A percentile compares a stretch with the other conserved stretches of the same genome.
phyloP scores from a whole-genome alignment of 805 yeast species.

The Spathaspora arborariae region DNA sequence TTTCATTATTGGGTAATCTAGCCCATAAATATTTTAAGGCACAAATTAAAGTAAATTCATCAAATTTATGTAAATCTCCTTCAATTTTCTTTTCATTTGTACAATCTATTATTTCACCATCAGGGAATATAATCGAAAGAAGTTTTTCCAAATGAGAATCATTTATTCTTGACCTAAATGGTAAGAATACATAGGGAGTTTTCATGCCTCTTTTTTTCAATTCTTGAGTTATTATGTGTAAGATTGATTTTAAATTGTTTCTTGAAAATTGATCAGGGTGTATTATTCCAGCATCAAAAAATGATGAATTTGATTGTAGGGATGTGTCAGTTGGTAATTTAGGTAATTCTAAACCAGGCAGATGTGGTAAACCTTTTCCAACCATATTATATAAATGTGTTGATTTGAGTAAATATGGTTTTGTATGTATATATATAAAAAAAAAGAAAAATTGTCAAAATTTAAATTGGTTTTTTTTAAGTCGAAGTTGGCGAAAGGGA shows the following conservation, averaged over 20 bases:
- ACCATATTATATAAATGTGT: background rate
- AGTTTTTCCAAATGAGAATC: constrained; percentile 58
- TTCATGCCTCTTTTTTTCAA: constrained; percentile 66
- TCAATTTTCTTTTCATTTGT: constrained; percentile 36
- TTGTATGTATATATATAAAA: background rate
- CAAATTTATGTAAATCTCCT: constrained; percentile 43
- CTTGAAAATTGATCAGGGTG: constrained; percentile 47
- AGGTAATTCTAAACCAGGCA: constrained; percentile 8
- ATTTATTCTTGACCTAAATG: constrained; percentile 68
- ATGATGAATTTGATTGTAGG: background rate
- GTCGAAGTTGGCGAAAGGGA: background rate
- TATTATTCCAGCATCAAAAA: constrained; percentile 9
- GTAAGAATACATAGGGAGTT: constrained; percentile 70
- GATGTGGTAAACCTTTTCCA: background rate
- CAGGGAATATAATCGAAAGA: constrained; percentile 55
- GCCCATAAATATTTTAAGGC: constrained; percentile 85
- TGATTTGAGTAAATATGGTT: background rate
- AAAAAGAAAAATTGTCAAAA: background rate
- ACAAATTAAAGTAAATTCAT: constrained; percentile 68
- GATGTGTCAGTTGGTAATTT: constrained; percentile 5
- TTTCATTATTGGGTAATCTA: constrained; percentile 71
- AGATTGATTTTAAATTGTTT: constrained; percentile 60
- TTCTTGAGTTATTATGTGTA: constrained; percentile 70
- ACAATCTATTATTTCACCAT: constrained; percentile 42
- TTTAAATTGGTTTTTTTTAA: background rate